These are phyloP conservation scores for Nicotiana rustica DNA, from an alignment of 305 asterid species.

Conservation along the genomic window DNA sequence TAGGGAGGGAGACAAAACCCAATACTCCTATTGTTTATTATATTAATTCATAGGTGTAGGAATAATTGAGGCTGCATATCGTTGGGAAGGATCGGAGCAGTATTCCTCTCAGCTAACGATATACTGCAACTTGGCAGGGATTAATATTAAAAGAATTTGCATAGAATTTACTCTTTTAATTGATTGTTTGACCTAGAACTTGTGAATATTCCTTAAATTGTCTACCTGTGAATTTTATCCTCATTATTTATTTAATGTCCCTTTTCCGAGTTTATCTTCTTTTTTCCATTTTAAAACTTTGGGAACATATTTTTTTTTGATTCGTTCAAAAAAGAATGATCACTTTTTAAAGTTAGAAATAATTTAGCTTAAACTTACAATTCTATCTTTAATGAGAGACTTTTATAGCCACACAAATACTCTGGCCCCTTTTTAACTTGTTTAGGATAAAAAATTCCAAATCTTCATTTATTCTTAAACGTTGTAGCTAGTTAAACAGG, in stretches of 20 bases:
- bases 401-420: no score
- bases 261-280: not conserved
- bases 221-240: not conserved
- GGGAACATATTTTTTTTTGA: not conserved
- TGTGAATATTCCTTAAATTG: conserved; percentile 27
- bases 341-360: no score
- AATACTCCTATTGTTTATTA: no score
- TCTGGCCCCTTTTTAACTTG: no score
- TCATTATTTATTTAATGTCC: not conserved
- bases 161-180: conserved; percentile 16
- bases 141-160: conserved; percentile 1
- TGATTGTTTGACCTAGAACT: conserved; percentile 9
- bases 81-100: conserved; percentile 17
- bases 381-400: no score
- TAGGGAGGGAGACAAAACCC: not conserved
- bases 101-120: no score
- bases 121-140: conserved; percentile 15
- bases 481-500: no score
- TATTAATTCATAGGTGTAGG: not conserved
- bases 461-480: no score
- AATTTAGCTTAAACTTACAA: no score
- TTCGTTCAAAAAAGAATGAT: no score
- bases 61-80: not conserved
- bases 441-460: no score
- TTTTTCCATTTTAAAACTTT: not conserved